Base-by-base conservation (phyloP, 1,284 basidiomycete genomes). In the Flammula alnicola region DNA sequence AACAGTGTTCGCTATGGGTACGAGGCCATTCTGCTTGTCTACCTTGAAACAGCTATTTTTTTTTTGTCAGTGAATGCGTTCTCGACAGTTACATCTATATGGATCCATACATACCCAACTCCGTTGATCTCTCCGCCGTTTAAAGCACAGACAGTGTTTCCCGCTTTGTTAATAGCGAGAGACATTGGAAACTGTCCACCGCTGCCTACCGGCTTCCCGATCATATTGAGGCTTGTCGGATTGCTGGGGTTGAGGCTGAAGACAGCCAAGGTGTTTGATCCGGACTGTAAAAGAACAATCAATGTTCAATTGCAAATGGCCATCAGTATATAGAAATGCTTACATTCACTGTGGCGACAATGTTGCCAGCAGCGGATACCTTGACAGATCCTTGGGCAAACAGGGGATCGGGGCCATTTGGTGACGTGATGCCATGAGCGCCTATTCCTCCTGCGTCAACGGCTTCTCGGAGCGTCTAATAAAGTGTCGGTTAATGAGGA, bases 111-210 rank as follows among this genome's bases (percentile, higher is more conserved):
- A 42, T 53, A 78, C 76, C 66, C 72, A 51, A 80, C 74, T 37
- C 76, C 73, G 57, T 78, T 78, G 25, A 74, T 61, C n/a, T 56
- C 57, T 11, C 79, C 78, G 26, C 75, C 72, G 59, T 79, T 79
- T 26, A 79, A 61, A 4, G 71, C 71, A 54, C 77, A 80, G 19
- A 76, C 63, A 33, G 56, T 65, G 42, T 61, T 65, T 6, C 73
- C 73, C 9, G 62, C 64, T 27, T 63, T 62, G 60, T 74, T 76
- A 55, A 78, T 68, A 5, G 75, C 72, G 9, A 78, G 52, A 0
- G 76, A 75, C 44, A 79, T 64, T 9, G 78, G 78, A 65, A 79
- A 79, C 48, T 80, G 73, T 20, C 78, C 77, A 3, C 71, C 29
- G 20, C 74, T 35, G 44, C 53, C 36, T 48, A 74, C 63, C 6